A percentile compares a stretch with the other conserved stretches of the same genome.
phyloP scores from a whole-genome alignment of 169 alveolate species.

The Plasmodium malariae region DNA sequence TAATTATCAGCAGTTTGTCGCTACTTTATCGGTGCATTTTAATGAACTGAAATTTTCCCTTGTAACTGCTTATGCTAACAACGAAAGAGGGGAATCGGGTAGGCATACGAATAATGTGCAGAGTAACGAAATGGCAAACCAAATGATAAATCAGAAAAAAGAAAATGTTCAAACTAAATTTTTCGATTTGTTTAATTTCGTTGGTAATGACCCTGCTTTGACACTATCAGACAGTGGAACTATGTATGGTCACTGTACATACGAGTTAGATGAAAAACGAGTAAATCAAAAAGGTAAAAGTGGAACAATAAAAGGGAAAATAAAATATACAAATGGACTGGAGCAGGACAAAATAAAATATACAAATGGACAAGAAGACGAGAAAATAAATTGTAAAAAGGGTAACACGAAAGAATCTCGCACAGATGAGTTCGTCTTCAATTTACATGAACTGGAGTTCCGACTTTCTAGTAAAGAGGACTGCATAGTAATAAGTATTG shows the following conservation, averaged over 20 bases:
- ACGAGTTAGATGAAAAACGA: too few relatives aligned
- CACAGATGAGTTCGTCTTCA: constrained; percentile 7
- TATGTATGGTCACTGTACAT: too few relatives aligned
- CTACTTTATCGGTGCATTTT: constrained; percentile 28
- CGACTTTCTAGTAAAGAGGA: constrained; percentile 44
- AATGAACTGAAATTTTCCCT: constrained; percentile 2
- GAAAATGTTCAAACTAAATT: neutral
- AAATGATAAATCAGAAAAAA: neutral
- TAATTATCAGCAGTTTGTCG: neutral
- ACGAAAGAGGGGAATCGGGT: too few relatives aligned
- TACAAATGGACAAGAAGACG: neutral
- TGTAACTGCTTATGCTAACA: neutral
- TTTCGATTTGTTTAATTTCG: neutral
- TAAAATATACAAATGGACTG: neutral
- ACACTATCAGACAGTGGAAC: too few relatives aligned
- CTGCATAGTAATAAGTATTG: constrained; percentile 31
- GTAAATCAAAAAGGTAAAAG: too few relatives aligned
- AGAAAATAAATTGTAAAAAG: neutral
- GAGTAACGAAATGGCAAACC: too few relatives aligned
- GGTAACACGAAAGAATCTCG: neutral
- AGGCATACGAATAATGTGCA: too few relatives aligned
- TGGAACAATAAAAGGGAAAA: too few relatives aligned
- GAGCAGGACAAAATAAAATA: neutral
- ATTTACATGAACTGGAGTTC: constrained; percentile 68
- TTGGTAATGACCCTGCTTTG: too few relatives aligned